These are phyloP conservation scores for Calonectria hawksworthii DNA, from an alignment of 2,329 filamentous ascomycete species.

Conservation along the genomic window DNA sequence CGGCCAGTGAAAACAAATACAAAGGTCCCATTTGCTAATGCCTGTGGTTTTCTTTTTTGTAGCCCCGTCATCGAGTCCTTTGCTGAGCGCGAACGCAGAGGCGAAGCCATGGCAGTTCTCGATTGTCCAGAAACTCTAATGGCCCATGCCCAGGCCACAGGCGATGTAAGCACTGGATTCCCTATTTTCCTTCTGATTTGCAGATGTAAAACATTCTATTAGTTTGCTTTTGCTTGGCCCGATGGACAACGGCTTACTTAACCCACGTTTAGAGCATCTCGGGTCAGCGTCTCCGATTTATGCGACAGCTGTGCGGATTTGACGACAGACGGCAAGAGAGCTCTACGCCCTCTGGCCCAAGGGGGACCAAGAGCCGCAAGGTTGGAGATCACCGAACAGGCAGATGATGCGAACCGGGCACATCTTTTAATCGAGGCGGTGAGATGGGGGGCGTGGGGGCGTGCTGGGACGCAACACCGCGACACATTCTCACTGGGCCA, in stretches of 20 bases:
- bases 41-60: background rate
- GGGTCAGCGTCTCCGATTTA: constrained; percentile 69
- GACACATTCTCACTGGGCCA: background rate
- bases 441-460: no score
- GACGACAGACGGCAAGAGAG: constrained; percentile 45
- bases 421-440: background rate
- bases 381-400: constrained; percentile 31
- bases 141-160: constrained; percentile 68
- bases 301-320: constrained; percentile 68
- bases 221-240: background rate
- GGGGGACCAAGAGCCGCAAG: constrained; percentile 31
- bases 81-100: constrained; percentile 58
- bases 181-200: background rate
- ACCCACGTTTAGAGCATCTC: constrained; percentile 63
- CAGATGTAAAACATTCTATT: background rate
- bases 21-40: background rate
- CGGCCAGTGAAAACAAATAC: background rate
- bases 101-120: constrained; percentile 67
- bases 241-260: background rate
- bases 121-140: constrained; percentile 71
- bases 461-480: background rate
- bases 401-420: constrained; percentile 25
- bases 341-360: constrained; percentile 7
- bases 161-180: constrained; percentile 60
- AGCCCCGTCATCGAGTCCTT: constrained; percentile 54